Evolutionary conservation across 345 rosid species (phyloP), one percentile per base, ranked within the genome.

Genomic region (Angophora floribunda): DNA sequence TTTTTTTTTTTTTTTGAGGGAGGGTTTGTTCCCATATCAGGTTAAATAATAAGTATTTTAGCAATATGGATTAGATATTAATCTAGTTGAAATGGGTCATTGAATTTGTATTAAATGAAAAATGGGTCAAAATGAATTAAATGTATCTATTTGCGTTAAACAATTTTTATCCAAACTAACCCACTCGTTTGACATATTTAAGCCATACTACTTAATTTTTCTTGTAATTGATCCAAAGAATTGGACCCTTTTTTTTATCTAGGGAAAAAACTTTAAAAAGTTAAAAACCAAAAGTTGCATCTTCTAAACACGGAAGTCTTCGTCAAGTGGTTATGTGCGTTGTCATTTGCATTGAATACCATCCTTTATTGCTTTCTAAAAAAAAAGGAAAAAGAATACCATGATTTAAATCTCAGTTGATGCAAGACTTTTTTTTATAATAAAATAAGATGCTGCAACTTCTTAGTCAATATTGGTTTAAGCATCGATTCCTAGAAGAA

Each of bases 91-190:
- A 55, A 55, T 55, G 4, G 1, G 1, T 55, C 22, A 8, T 0
- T 22, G 0, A 11, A 55, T 55, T 36, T 22, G 28, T 55, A 55
- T 22, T 22, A 0, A 21, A 22, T 55, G 61, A 7, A 55, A 55
- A 55, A 55, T 22, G 1, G 22, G 28, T 55, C 61, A 4, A 55
- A 55, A 9, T 22, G 0, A 5, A 1, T 55, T 55, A 0, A 0
- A 55, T 21, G 11, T 55, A 26, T 5, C 61, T 55, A 21, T 55
- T 0, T 55, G 41, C 8, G 12, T 55, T 1, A 26, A 55, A 55
- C 12, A 2, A 22, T 55, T 55, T 55, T 55, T 0, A 21, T 7
- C 21, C 9, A 5, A 55, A 55, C 22, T 55, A 26, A 55, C 9
- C 12, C 61, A 55, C 22, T 0, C 0, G 1, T 55, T 55, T 8